A percentile compares a stretch with the other conserved stretches of the same genome.
phyloP scores from a whole-genome alignment of 2,329 filamentous ascomycete species.

The Lecanicillium sp. region DNA sequence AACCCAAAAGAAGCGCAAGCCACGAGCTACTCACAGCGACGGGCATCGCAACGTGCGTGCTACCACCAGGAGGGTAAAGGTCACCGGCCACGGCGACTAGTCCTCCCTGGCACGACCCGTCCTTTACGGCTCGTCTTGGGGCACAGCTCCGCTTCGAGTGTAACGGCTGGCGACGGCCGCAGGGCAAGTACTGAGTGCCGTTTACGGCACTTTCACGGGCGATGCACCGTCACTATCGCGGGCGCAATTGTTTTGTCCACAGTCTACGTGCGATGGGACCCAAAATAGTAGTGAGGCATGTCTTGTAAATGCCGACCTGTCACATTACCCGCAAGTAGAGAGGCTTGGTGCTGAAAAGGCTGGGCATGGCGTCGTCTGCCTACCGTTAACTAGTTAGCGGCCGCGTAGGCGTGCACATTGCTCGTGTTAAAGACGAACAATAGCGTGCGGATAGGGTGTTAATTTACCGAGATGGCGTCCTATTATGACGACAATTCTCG shows the following conservation, averaged over 20 bases:
- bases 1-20: too few relatives aligned
- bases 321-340: background rate
- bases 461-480: too few relatives aligned
- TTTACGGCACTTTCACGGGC: background rate
- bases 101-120: background rate
- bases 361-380: background rate
- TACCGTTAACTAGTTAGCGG: too few relatives aligned
- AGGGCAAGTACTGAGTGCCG: background rate
- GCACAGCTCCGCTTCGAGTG: background rate
- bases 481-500: too few relatives aligned
- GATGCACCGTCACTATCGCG: background rate
- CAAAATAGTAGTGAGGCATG: background rate
- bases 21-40: too few relatives aligned
- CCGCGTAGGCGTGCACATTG: background rate
- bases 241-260: too few relatives aligned
- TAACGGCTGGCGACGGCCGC: background rate
- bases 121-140: background rate
- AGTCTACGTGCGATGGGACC: too few relatives aligned
- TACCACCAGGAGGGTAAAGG: background rate
- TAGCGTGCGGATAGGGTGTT: too few relatives aligned
- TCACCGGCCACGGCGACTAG: background rate
- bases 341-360: background rate
- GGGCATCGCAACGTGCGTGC: too few relatives aligned
- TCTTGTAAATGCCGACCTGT: conserved; percentile 5
- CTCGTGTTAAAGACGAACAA: too few relatives aligned